phyloP scores from a whole-genome alignment of 1,284 basidiomycete species.

The Irpex sp. region DNA sequence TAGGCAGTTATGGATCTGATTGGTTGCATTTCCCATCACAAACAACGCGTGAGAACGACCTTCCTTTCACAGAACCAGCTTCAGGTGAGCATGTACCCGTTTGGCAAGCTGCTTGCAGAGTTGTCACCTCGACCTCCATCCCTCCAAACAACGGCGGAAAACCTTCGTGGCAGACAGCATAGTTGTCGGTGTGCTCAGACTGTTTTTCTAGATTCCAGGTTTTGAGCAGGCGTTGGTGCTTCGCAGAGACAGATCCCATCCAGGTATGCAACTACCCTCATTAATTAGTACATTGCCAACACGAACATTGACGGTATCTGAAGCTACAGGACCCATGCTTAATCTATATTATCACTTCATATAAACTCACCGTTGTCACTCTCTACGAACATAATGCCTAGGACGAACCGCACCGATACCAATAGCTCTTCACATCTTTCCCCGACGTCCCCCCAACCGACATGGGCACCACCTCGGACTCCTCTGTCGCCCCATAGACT shows the following conservation, averaged over 20 bases:
- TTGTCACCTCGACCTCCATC: not conserved
- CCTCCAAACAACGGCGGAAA: not conserved
- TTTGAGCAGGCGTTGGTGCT: not conserved
- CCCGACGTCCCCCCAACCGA: slow-evolving; percentile 22
- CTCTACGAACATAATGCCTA: slow-evolving; percentile 25
- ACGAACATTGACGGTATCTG: not conserved
- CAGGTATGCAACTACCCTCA: not conserved
- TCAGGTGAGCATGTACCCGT: no score
- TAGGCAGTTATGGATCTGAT: not conserved
- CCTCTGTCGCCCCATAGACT: slow-evolving; percentile 72
- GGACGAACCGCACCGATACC: slow-evolving; percentile 15
- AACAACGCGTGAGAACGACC: slow-evolving; percentile 6
- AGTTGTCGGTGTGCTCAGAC: not conserved
- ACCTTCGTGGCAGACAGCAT: not conserved
- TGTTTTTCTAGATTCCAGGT: not conserved
- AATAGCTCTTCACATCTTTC: slow-evolving; percentile 21
- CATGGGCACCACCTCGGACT: slow-evolving; percentile 61
- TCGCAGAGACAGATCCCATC: not conserved
- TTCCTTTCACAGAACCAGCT: slow-evolving; percentile 3
- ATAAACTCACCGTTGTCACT: slow-evolving; percentile 11
- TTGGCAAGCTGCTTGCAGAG: not conserved
- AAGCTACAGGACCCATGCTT: slow-evolving; percentile 8
- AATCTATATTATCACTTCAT: slow-evolving; percentile 6
- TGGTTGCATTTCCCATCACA: not conserved
- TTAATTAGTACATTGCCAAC: not conserved